A percentile compares a stretch with the other conserved stretches of the same genome.
phyloP scores from a whole-genome alignment of 164 flowering plant genomes.

The Piper longum region DNA sequence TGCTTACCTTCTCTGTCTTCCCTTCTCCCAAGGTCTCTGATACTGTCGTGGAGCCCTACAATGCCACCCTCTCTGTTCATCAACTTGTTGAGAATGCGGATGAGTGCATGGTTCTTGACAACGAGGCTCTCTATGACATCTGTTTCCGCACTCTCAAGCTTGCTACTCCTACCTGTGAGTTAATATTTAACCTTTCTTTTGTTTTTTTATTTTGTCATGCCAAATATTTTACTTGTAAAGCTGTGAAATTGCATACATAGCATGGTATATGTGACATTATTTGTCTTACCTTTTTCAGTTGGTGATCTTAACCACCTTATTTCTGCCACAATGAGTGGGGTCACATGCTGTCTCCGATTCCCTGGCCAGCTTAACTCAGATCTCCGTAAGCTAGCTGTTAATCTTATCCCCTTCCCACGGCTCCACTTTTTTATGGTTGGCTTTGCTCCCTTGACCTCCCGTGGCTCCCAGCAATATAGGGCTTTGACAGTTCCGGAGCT shows the following conservation, averaged over 20 bases:
- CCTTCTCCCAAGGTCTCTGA: conserved; percentile 1
- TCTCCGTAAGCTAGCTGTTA: conserved; percentile 1
- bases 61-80: conserved; percentile 1
- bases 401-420: conserved; percentile 1
- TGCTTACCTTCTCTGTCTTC: conserved; percentile 1
- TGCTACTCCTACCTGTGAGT: conserved; percentile 1
- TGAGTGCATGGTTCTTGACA: conserved; percentile 2
- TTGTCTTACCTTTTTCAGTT: background rate
- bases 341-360: conserved; percentile 3
- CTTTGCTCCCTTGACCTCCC: background rate
- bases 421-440: background rate
- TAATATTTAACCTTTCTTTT: background rate
- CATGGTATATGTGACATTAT: background rate
- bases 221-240: background rate
- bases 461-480: background rate
- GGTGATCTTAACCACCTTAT: conserved; percentile 2
- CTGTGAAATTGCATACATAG: too few relatives aligned
- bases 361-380: conserved; percentile 2
- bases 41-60: conserved; percentile 1
- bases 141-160: conserved; percentile 1
- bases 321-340: conserved; percentile 3
- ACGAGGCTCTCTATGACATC: conserved; percentile 1
- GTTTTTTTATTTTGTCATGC: background rate
- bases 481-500: background rate
- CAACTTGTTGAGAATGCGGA: conserved; percentile 2